Evolutionary conservation across 257 asterid genomes (phyloP), one percentile per base, ranked within the genome.

Genomic region (Plantago ovata): DNA sequence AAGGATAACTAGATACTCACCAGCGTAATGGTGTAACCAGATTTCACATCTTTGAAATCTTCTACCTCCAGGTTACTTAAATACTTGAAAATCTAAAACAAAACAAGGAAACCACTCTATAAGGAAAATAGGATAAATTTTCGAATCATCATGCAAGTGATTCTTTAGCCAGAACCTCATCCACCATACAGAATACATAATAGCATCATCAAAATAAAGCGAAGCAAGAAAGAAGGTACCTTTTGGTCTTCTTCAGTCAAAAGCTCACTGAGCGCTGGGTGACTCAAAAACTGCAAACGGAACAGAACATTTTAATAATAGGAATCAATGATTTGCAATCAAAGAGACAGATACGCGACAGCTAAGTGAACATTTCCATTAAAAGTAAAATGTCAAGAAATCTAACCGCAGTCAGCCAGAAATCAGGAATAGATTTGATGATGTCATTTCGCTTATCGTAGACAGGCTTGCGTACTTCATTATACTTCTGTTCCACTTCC

Each of bases 321-420:
- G 6, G 12, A 13, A 56, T 20, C 22, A 13, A 38, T n/a, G 44
- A 53, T 18, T 18, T 43, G 4, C 7, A 28, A 28, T 28, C 4
- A 28, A 28, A 28, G 2, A 28, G 7, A 28, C 3, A 28, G 6
- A 28, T 28, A n/a, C n/a, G n/a, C n/a, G 2, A 28, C 2, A 4
- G 4, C 0, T 2, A 28, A n/a, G n/a, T n/a, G n/a, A n/a, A n/a
- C n/a, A n/a, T 28, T 28, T 28, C 0, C 7, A 8, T 28, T 28
- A 28, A 28, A 28, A 28, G 36, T 3, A 28, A 28, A 6, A 28
- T 28, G 36, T 28, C 0, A 28, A 28, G 36, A 28, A 28, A 28
- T 28, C 94, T 72, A 39, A 91, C 96, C 15, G 94, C 98, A 45
- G 93, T 92, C 80, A 88, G 53, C 98, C 98, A 92, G 79, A 92